Percentiles rank a stretch among this genome's conserved stretches.
Evolutionary conservation across 2,329 filamentous ascomycete species (phyloP).

Genomic region (Sclerotinia nivalis): DNA sequence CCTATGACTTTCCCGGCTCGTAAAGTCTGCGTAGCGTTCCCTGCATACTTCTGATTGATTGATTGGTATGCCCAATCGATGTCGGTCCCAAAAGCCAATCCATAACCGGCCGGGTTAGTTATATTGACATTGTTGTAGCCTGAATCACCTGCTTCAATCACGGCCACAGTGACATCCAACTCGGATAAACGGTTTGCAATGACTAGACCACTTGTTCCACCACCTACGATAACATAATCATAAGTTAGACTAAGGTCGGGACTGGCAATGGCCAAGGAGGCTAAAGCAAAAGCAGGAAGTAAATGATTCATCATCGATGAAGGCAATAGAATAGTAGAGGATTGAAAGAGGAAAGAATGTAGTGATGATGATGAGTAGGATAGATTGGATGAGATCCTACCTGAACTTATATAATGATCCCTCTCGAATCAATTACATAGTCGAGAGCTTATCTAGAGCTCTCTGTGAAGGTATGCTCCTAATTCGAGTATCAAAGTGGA

Average conservation of each 20-base stretch:
- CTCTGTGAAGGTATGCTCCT: too few species aligned
- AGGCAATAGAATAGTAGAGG: not conserved
- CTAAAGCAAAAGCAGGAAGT: constrained; percentile 2
- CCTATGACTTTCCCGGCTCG: constrained; percentile 47
- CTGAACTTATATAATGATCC: not conserved
- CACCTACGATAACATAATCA: constrained; percentile 25
- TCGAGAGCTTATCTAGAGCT: not conserved
- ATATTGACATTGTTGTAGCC: constrained; percentile 2
- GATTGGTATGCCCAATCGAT: constrained; percentile 40
- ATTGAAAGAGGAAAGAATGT: not conserved
- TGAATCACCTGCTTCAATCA: constrained; percentile 24
- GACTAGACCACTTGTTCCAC: constrained; percentile 22
- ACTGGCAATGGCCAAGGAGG: constrained; percentile 1
- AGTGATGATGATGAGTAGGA: not conserved
- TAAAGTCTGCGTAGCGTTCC: constrained; percentile 37
- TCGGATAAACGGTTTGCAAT: constrained; percentile 19
- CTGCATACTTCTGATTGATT: constrained; percentile 40
- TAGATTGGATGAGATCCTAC: not conserved
- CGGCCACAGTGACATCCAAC: constrained; percentile 20
- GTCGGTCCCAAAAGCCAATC: constrained; percentile 20
- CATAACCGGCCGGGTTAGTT: constrained; percentile 20
- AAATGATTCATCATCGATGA: not conserved
- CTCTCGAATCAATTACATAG: not conserved
- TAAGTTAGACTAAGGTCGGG: not conserved
- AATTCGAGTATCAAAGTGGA: not conserved